These are phyloP conservation scores for Orbilia quercus DNA, from an alignment of 2,329 filamentous ascomycete species.

Conservation along the genomic window DNA sequence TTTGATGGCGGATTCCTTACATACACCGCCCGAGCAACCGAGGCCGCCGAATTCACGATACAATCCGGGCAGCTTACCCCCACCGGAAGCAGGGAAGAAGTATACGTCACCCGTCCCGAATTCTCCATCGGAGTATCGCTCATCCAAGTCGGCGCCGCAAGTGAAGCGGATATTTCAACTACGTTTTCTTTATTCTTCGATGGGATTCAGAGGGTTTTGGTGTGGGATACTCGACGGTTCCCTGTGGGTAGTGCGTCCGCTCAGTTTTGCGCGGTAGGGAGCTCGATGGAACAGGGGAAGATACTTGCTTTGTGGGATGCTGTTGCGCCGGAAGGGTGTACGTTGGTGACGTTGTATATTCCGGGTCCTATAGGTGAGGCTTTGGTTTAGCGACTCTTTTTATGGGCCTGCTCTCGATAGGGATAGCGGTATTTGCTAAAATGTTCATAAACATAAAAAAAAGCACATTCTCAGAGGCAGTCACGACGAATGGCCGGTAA, in stretches of 20 bases:
- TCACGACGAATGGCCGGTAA: too few species aligned
- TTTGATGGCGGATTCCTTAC: constrained; percentile 19
- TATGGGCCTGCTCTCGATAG: too few species aligned
- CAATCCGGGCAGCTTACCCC: constrained; percentile 9
- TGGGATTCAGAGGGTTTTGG: constrained; percentile 12
- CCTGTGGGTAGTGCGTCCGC: constrained; percentile 15
- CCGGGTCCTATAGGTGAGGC: constrained; percentile 5
- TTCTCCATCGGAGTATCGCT: not conserved
- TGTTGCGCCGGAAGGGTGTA: constrained; percentile 15
- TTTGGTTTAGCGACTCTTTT: too few species aligned
- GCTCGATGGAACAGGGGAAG: not conserved
- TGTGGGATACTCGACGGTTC: constrained; percentile 12
- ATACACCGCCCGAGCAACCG: constrained; percentile 6
- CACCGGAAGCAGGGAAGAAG: not conserved
- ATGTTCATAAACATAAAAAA: too few species aligned
- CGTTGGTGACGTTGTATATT: constrained; percentile 9
- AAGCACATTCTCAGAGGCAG: too few species aligned
- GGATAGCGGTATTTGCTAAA: too few species aligned
- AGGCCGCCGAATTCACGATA: constrained; percentile 12
- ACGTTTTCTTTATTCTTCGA: constrained; percentile 15
- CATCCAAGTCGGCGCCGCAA: constrained; percentile 2
- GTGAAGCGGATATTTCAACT: not conserved
- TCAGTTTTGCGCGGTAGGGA: constrained; percentile 14
- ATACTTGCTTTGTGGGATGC: constrained; percentile 26
- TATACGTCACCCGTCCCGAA: not conserved